These are phyloP conservation scores for Rhynchosporium graminicola DNA, from an alignment of 2,329 filamentous ascomycete species.

Conservation along the genomic window DNA sequence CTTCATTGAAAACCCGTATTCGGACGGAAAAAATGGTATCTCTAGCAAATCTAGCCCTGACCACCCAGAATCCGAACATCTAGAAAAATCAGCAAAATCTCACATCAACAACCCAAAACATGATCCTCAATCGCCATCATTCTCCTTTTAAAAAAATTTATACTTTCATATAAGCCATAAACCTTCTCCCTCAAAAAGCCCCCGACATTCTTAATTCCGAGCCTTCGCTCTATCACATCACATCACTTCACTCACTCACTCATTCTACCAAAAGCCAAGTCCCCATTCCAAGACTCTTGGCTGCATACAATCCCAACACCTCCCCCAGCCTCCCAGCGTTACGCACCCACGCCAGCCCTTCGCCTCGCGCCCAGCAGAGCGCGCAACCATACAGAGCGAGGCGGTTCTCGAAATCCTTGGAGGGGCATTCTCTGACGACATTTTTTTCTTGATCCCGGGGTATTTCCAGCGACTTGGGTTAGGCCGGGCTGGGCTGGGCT, in stretches of 20 bases:
- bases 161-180: too few species aligned
- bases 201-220: too few species aligned
- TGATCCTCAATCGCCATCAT: too few species aligned
- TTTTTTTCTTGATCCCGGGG: neutral
- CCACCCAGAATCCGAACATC: too few species aligned
- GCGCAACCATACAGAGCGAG: conserved; percentile 6
- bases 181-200: too few species aligned
- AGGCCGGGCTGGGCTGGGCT: neutral
- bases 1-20: too few species aligned
- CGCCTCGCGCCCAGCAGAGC: neutral
- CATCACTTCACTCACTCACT: neutral
- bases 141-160: too few species aligned
- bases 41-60: too few species aligned
- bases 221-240: neutral
- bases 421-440: conserved; percentile 6
- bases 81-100: too few species aligned
- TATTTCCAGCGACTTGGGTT: conserved; percentile 6
- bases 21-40: too few species aligned
- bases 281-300: conserved; percentile 1
- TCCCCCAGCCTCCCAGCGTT: conserved; percentile 11
- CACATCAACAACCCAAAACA: too few species aligned
- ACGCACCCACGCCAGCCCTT: conserved; percentile 7
- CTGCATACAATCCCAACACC: neutral
- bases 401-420: neutral
- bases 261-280: neutral